Evolutionary conservation across 2,329 filamentous ascomycete genomes (phyloP).

Genomic region (Botrytis fragariae): DNA sequence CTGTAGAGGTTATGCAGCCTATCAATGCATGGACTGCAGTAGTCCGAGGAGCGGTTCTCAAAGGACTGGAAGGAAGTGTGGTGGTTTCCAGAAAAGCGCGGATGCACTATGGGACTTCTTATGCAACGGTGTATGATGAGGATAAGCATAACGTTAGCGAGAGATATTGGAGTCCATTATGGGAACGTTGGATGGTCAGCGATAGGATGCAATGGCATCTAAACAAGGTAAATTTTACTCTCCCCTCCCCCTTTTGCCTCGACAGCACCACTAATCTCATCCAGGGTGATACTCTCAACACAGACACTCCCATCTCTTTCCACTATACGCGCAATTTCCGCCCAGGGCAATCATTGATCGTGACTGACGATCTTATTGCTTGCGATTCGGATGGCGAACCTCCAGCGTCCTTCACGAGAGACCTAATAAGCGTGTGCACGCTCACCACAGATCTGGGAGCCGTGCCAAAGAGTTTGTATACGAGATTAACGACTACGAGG

Average conservation of each 20-base stretch:
- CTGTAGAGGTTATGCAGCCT: slow-evolving; percentile 77
- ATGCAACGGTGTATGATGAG: slow-evolving; percentile 78
- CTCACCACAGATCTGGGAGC: slow-evolving; percentile 76
- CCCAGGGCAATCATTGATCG: slow-evolving; percentile 70
- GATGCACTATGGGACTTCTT: slow-evolving; percentile 73
- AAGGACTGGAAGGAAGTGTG: slow-evolving; percentile 75
- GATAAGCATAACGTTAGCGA: slow-evolving; percentile 69
- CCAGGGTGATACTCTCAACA: slow-evolving; percentile 71
- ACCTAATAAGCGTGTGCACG: slow-evolving; percentile 72
- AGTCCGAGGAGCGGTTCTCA: slow-evolving; percentile 71
- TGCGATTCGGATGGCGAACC: slow-evolving; percentile 60
- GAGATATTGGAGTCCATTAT: slow-evolving; percentile 75
- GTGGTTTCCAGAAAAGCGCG: slow-evolving; percentile 71
- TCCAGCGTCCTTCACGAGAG: slow-evolving; percentile 60
- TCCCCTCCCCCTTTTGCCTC: no score
- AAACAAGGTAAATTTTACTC: slow-evolving; percentile 53
- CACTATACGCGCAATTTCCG: slow-evolving; percentile 84
- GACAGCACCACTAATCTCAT: not conserved
- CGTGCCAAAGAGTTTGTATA: slow-evolving; percentile 71
- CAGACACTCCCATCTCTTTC: slow-evolving; percentile 72
- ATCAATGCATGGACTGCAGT: slow-evolving; percentile 81
- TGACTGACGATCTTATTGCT: slow-evolving; percentile 77
- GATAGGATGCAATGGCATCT: slow-evolving; percentile 87
- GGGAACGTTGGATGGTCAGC: slow-evolving; percentile 80
- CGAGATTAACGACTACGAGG: slow-evolving; percentile 71